phyloP scores from a whole-genome alignment of 345 rosid genomes.

The Carallia pectinifolia region DNA sequence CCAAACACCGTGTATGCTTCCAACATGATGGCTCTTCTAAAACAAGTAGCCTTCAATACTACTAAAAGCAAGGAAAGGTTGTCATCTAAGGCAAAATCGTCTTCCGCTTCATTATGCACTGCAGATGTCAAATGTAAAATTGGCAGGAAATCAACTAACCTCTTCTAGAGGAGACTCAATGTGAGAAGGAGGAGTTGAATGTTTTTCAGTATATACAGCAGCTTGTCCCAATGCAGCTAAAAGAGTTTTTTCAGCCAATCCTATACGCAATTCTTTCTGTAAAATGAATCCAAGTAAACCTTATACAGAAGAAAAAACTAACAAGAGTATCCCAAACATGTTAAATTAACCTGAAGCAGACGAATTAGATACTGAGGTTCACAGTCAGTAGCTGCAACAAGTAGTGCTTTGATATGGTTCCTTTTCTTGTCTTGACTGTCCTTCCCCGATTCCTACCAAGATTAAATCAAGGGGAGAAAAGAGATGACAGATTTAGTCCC shows the following conservation, averaged over 20 bases:
- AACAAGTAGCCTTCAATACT: too few relatives aligned
- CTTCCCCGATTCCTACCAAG: constrained; percentile 79
- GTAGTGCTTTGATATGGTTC: constrained; percentile 85
- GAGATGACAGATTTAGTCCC: constrained; percentile 1
- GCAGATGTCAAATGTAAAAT: neutral
- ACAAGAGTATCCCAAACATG: neutral
- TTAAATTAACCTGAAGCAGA: constrained; percentile 73
- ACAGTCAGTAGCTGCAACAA: constrained; percentile 93
- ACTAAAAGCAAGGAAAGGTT: too few relatives aligned
- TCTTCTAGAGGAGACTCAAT: constrained; percentile 82
- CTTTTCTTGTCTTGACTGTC: constrained; percentile 93
- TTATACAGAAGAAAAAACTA: constrained; percentile 6
- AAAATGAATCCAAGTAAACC: constrained; percentile 14
- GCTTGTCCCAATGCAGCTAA: constrained; percentile 95
- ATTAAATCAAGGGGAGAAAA: constrained; percentile 7
- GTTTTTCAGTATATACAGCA: constrained; percentile 66
- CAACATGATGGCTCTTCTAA: too few relatives aligned
- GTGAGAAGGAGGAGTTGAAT: constrained; percentile 62
- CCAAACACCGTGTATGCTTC: too few relatives aligned
- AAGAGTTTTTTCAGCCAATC: constrained; percentile 80
- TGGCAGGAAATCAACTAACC: constrained; percentile 39
- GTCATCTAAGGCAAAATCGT: too few relatives aligned
- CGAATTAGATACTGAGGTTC: constrained; percentile 93
- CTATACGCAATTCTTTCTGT: constrained; percentile 78
- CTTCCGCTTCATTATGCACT: neutral